A percentile compares a stretch with the other conserved stretches of the same genome.
Conservation (phyloP, 2,329 filamentous ascomycete genomes). For the Penicillium sp. region DNA sequence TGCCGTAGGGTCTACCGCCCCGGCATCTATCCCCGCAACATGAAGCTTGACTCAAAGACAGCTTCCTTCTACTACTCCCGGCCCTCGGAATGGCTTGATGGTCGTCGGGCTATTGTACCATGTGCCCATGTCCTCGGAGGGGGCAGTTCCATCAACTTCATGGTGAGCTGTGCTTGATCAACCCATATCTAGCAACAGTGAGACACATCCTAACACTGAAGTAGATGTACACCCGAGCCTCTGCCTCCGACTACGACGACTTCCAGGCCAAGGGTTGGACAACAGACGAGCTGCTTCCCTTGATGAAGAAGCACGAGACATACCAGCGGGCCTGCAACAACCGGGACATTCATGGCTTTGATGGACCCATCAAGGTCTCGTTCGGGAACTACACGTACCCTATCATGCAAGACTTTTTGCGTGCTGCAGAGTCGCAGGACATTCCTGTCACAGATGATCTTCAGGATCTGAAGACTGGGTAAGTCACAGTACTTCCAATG, state of each 20-base stretch:
- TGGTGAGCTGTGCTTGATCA: conserved; percentile 41
- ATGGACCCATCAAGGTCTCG: conserved; percentile 73
- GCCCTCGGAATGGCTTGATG: conserved; percentile 62
- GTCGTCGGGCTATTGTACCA: conserved; percentile 64
- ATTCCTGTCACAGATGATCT: conserved; percentile 69
- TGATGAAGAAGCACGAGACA: conserved; percentile 74
- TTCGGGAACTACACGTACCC: conserved; percentile 75
- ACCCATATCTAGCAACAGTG: too few relatives aligned
- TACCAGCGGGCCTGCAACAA: conserved; percentile 61
- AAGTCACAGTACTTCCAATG: too few relatives aligned
- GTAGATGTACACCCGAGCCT: conserved; percentile 64
- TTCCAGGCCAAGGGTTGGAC: conserved; percentile 73
- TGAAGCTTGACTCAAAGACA: conserved; percentile 71
- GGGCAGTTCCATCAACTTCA: conserved; percentile 68
- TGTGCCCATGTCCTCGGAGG: conserved; percentile 64
- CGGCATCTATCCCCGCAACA: conserved; percentile 66
- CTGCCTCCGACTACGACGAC: conserved; percentile 66
- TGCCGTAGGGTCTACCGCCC: conserved; percentile 64
- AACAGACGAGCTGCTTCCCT: conserved; percentile 63
- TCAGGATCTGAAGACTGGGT: conserved; percentile 54
- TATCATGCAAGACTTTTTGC: conserved; percentile 71
- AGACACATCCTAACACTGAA: too few relatives aligned
- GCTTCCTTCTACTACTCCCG: conserved; percentile 73
- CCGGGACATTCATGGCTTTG: conserved; percentile 59
- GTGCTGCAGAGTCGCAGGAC: conserved; percentile 62